Percentiles rank a stretch among this genome's conserved stretches.
Evolutionary conservation across 148 eudicot genomes (phyloP).

Genomic region (Beta vulgaris): DNA sequence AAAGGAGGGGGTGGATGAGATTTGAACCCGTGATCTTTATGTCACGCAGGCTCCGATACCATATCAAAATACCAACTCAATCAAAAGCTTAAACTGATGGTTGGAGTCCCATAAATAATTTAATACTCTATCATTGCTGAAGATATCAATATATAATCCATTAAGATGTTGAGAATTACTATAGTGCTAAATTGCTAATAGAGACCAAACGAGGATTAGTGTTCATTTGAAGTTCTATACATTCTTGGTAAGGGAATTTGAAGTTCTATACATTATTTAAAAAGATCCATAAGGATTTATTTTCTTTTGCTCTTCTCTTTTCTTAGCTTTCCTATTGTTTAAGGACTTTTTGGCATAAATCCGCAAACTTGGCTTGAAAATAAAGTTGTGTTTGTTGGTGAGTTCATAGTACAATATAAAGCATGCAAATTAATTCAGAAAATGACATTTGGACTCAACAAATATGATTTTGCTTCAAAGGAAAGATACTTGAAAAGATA

Average conservation of each 20-base stretch:
- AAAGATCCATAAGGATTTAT: neutral
- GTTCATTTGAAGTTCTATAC: no score
- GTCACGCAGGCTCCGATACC: no score
- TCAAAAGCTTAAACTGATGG: no score
- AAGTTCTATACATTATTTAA: neutral
- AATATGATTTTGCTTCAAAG: neutral
- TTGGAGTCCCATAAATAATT: no score
- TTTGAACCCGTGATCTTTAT: no score
- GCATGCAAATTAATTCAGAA: neutral
- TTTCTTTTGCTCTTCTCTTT: neutral
- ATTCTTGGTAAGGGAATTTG: no score
- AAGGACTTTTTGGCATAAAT: neutral
- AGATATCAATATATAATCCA: no score
- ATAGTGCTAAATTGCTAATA: no score
- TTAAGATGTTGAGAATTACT: neutral
- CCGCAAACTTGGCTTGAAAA: constrained; percentile 11
- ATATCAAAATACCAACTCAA: no score
- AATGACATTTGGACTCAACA: neutral
- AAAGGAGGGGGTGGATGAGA: no score
- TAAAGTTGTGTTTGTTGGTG: constrained; percentile 6
- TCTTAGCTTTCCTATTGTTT: neutral
- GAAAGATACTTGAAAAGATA: no score
- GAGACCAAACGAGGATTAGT: neutral
- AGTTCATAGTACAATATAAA: neutral
- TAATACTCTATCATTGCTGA: no score